Evolutionary conservation across 73 alveolate genomes (phyloP).

Genomic region (Paramecium biaurelia): DNA sequence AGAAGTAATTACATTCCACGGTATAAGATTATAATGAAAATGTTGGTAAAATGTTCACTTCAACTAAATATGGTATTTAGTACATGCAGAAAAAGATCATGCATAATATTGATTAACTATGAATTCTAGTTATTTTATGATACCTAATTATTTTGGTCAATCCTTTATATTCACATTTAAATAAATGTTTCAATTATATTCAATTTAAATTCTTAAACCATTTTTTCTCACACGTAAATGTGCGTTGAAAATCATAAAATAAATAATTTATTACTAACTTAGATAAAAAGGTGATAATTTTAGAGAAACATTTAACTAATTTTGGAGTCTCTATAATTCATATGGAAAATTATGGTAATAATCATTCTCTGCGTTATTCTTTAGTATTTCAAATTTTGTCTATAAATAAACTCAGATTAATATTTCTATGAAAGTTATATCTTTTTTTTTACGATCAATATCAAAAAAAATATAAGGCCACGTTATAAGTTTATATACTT

Average conservation of each 20-base stretch:
- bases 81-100: neutral
- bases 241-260: too few species aligned
- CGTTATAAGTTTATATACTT: neutral
- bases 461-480: neutral
- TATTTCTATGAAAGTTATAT: neutral
- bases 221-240: too few species aligned
- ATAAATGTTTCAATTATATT: neutral
- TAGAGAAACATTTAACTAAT: too few species aligned
- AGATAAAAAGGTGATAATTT: neutral
- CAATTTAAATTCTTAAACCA: too few species aligned
- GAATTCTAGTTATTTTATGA: neutral
- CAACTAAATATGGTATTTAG: neutral
- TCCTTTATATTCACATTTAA: neutral
- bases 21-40: constrained; percentile 2
- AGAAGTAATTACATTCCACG: neutral
- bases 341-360: too few species aligned
- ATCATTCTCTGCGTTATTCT: too few species aligned
- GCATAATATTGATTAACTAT: neutral
- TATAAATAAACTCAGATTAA: neutral
- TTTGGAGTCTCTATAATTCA: too few species aligned
- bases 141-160: too few species aligned
- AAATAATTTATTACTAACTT: neutral
- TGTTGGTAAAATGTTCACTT: constrained; percentile 38
- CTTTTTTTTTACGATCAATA: neutral
- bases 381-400: neutral